These are phyloP conservation scores for Eragrostis nindensis DNA, from an alignment of 176 grass and related monocot genomes.

Conservation along the genomic window DNA sequence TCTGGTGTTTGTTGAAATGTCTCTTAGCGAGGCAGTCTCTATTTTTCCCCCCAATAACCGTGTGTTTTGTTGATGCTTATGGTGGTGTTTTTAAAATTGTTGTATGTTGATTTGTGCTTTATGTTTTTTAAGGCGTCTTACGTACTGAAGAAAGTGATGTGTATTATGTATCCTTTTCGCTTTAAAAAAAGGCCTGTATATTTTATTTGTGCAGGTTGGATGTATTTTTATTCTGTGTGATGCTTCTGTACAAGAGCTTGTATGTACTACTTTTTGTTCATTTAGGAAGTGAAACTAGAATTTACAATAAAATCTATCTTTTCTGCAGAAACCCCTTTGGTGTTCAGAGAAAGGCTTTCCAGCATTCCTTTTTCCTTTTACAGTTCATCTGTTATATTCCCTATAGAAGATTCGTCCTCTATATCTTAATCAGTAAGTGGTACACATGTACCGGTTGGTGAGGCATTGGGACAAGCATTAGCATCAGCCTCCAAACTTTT, in stretches of 20 bases:
- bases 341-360: background rate
- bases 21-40: background rate
- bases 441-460: constrained; percentile 46
- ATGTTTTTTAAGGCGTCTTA: background rate
- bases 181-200: background rate
- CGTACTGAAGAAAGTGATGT: background rate
- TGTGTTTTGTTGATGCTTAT: too few species aligned
- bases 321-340: background rate
- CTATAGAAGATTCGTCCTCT: constrained; percentile 16
- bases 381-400: constrained; percentile 2
- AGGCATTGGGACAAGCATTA: constrained; percentile 27
- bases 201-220: too few species aligned
- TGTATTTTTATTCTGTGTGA: too few species aligned
- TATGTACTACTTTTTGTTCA: too few species aligned
- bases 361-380: background rate
- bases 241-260: too few species aligned
- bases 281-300: background rate
- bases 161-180: background rate
- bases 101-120: background rate
- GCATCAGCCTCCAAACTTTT: constrained; percentile 39
- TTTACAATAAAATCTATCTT: background rate
- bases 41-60: background rate
- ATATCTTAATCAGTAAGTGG: constrained; percentile 26
- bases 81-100: constrained; percentile 9
- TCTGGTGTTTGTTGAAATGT: constrained; percentile 56